phyloP scores from a whole-genome alignment of 2,329 filamentous ascomycete species.

The Microsporum canis region DNA sequence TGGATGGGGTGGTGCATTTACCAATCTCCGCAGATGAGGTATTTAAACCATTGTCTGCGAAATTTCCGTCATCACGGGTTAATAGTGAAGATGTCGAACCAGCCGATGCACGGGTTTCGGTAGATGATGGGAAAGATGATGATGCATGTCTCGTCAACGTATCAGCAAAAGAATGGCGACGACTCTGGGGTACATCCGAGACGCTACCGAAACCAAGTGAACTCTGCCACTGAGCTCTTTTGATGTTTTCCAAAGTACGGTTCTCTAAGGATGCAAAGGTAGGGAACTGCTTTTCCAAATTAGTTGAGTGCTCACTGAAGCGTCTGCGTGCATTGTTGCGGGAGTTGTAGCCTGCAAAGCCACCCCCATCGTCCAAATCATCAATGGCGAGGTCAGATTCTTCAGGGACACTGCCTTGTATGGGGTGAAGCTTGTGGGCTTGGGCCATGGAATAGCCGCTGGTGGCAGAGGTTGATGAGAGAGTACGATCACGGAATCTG shows the following conservation, averaged over 20 bases:
- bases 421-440: slow-evolving; percentile 27
- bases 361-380: slow-evolving; percentile 35
- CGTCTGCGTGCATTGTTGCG: slow-evolving; percentile 30
- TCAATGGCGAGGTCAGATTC: slow-evolving; percentile 35
- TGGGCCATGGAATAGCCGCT: slow-evolving; percentile 25
- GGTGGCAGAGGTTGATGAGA: slow-evolving; percentile 30
- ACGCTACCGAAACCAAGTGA: slow-evolving; percentile 39
- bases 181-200: slow-evolving; percentile 38
- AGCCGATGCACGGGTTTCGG: slow-evolving; percentile 22
- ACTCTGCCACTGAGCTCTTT: slow-evolving; percentile 41
- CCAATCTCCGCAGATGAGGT: slow-evolving; percentile 31
- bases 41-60: slow-evolving; percentile 27
- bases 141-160: slow-evolving; percentile 36
- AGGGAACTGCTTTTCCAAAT: slow-evolving; percentile 32
- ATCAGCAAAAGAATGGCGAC: slow-evolving; percentile 42
- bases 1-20: slow-evolving; percentile 26
- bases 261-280: slow-evolving; percentile 31
- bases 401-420: slow-evolving; percentile 33
- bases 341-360: slow-evolving; percentile 30
- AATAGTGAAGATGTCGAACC: slow-evolving; percentile 19
- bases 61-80: slow-evolving; percentile 30
- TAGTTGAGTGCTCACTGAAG: slow-evolving; percentile 35
- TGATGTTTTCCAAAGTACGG: slow-evolving; percentile 35
- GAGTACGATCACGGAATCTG: slow-evolving; percentile 31
- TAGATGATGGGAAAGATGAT: slow-evolving; percentile 30